These are phyloP conservation scores for Nothopassalora personata DNA, from an alignment of 2,329 filamentous ascomycete genomes.

Conservation along the genomic window DNA sequence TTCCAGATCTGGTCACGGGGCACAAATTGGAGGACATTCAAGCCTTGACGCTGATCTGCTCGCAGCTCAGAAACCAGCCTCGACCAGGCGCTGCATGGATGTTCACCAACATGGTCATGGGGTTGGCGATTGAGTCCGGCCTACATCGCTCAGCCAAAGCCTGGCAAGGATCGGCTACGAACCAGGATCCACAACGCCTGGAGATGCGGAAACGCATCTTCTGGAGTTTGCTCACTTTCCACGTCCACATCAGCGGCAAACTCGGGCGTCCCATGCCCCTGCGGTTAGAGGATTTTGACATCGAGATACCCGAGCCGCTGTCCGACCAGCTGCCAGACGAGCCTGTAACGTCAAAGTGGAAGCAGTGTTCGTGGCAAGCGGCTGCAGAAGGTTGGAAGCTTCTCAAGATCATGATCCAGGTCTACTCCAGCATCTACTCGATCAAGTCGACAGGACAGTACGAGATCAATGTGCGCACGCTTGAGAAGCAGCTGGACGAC, in stretches of 20 bases:
- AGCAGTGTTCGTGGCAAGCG: slow-evolving; percentile 62
- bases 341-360: slow-evolving; percentile 38
- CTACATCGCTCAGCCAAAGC: slow-evolving; percentile 66
- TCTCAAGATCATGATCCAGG: slow-evolving; percentile 62
- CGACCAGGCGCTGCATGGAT: slow-evolving; percentile 72
- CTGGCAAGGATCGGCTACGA: slow-evolving; percentile 46
- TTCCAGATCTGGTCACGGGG: slow-evolving; percentile 59
- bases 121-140: slow-evolving; percentile 67
- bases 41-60: slow-evolving; percentile 65
- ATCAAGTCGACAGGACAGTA: slow-evolving; percentile 55
- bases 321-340: slow-evolving; percentile 66
- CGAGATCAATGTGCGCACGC: slow-evolving; percentile 54
- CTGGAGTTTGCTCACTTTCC: slow-evolving; percentile 64
- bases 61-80: slow-evolving; percentile 70
- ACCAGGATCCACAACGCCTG: slow-evolving; percentile 58
- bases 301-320: slow-evolving; percentile 67
- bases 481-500: slow-evolving; percentile 60
- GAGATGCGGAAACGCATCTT: slow-evolving; percentile 75
- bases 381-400: slow-evolving; percentile 63
- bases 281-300: slow-evolving; percentile 68
- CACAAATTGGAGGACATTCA: slow-evolving; percentile 64
- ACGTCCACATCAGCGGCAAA: slow-evolving; percentile 66
- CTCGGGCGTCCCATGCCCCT: slow-evolving; percentile 74
- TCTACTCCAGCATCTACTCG: slow-evolving; percentile 72
- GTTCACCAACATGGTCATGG: slow-evolving; percentile 59